Conservation (phyloP, 202 grass and related monocot species). For the Cymbopogon flexuosus region DNA sequence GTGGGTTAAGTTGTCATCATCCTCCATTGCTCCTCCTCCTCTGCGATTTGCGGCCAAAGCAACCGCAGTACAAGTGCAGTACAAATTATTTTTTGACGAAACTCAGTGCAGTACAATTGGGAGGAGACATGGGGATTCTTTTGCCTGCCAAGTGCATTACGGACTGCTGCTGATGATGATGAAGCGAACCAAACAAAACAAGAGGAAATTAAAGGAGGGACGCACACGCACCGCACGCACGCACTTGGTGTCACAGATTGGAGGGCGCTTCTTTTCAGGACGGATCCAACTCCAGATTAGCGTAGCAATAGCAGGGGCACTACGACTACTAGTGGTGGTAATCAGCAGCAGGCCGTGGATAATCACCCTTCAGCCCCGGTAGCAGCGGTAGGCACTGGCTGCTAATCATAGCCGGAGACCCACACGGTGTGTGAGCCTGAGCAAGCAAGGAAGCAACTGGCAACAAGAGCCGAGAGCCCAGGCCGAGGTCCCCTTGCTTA, state of each 20-base stretch:
- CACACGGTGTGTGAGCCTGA: neutral
- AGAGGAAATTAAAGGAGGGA: neutral
- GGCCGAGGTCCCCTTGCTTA: neutral
- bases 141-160: neutral
- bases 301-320: conserved; percentile 5
- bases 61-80: neutral
- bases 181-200: neutral
- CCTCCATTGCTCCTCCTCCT: neutral
- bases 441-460: neutral
- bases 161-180: neutral
- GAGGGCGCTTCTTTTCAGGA: conserved; percentile 40
- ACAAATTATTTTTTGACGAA: too few species aligned
- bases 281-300: conserved; percentile 1
- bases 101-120: neutral
- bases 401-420: neutral
- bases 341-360: neutral
- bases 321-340: neutral
- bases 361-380: neutral
- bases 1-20: conserved; percentile 42
- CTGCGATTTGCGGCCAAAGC: conserved; percentile 15
- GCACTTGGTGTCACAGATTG: too few species aligned
- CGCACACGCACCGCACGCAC: too few species aligned
- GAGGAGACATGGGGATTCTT: neutral
- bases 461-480: neutral
- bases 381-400: neutral